A percentile compares a stretch with the other conserved stretches of the same genome.
Conservation (phyloP, 2,329 filamentous ascomycete species). For the Plectosphaerella plurivora region DNA sequence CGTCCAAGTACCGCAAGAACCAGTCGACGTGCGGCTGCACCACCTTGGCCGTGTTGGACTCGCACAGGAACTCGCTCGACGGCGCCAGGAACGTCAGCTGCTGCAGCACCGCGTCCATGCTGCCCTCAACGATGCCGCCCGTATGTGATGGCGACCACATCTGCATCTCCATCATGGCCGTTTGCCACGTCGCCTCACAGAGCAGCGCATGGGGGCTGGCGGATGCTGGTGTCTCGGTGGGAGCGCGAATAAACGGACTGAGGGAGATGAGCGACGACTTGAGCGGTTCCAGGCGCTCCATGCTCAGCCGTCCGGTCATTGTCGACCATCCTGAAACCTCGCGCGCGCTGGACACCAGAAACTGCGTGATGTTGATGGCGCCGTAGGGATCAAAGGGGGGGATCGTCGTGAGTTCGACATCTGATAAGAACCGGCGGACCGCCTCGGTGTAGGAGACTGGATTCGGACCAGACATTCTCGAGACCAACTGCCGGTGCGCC, state of each 20-base stretch:
- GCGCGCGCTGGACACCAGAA: constrained; percentile 33
- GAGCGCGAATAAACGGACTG: constrained; percentile 19
- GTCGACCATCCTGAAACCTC: constrained; percentile 37
- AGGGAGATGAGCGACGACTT: constrained; percentile 28
- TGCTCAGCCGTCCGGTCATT: constrained; percentile 34
- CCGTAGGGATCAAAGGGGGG: constrained; percentile 33
- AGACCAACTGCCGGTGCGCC: constrained; percentile 23
- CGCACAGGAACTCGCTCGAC: constrained; percentile 24
- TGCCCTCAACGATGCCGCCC: constrained; percentile 28
- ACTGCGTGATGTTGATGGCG: constrained; percentile 34
- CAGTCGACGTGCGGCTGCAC: constrained; percentile 31
- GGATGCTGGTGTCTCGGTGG: neutral
- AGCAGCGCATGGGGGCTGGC: constrained; percentile 11
- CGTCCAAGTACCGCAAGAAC: constrained; percentile 31
- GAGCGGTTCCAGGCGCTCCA: constrained; percentile 30
- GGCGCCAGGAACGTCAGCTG: constrained; percentile 24
- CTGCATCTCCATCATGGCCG: constrained; percentile 35
- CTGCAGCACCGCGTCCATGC: constrained; percentile 26
- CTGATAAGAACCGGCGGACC: constrained; percentile 29
- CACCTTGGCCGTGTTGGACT: constrained; percentile 19
- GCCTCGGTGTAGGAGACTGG: constrained; percentile 25
- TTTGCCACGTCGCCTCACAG: constrained; percentile 32
- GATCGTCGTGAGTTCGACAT: constrained; percentile 18
- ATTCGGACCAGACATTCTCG: constrained; percentile 10
- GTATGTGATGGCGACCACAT: constrained; percentile 36